Conservation (phyloP, 2,329 filamentous ascomycete genomes). For the Beauveria sp. region DNA sequence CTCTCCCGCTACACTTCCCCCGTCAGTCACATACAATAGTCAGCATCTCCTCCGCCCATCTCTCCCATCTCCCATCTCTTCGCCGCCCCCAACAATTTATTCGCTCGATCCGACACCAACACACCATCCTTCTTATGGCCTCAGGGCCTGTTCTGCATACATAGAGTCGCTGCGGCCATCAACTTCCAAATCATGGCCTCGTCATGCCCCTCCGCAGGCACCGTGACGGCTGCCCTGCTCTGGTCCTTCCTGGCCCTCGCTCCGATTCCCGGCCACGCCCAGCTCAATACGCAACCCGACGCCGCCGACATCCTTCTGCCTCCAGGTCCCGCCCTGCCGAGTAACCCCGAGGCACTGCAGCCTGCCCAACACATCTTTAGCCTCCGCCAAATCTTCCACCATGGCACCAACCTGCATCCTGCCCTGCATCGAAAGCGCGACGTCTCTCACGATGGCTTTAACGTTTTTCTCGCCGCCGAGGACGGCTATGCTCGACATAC, state of each 20-base stretch:
- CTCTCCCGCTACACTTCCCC: neutral
- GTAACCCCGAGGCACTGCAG: constrained; percentile 34
- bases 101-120: neutral
- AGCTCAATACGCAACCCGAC: constrained; percentile 21
- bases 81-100: constrained; percentile 2
- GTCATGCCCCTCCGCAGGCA: constrained; percentile 50
- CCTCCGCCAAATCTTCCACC: constrained; percentile 86
- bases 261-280: constrained; percentile 24
- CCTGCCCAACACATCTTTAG: constrained; percentile 54
- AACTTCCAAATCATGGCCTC: constrained; percentile 1
- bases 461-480: constrained; percentile 55
- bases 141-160: neutral
- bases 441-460: constrained; percentile 45
- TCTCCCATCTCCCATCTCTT: neutral
- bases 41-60: neutral
- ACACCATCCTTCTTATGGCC: neutral
- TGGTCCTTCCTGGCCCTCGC: constrained; percentile 60
- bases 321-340: constrained; percentile 30
- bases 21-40: neutral
- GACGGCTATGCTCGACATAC: constrained; percentile 46
- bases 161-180: neutral
- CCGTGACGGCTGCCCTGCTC: constrained; percentile 55
- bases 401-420: constrained; percentile 75
- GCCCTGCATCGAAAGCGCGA: constrained; percentile 70
- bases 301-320: constrained; percentile 35